phyloP scores from a whole-genome alignment of 495 filamentous ascomycete genomes.

The Cercophora samala region DNA sequence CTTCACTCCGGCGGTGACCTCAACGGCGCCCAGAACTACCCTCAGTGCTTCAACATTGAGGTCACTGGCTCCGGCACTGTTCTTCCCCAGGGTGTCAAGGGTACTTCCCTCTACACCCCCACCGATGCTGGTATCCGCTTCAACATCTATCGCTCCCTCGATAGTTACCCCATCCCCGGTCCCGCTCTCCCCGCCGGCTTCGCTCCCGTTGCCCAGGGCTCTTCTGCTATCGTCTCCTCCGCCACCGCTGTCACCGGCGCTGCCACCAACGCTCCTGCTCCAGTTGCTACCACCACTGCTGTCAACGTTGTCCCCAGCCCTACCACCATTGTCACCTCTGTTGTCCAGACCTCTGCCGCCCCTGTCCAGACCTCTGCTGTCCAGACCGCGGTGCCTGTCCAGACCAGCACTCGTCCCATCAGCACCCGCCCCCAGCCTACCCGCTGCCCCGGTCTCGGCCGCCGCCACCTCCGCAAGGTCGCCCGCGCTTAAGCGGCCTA shows the following conservation, averaged over 20 bases:
- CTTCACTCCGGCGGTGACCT: constrained; percentile 62
- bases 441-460: constrained; percentile 11
- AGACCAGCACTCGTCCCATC: constrained; percentile 4
- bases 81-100: constrained; percentile 55
- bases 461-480: constrained; percentile 13
- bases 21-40: constrained; percentile 76
- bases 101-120: constrained; percentile 59
- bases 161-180: constrained; percentile 47
- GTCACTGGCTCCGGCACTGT: constrained; percentile 64
- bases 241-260: constrained; percentile 22
- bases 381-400: background rate
- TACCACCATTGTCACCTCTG: constrained; percentile 5
- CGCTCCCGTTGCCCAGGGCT: constrained; percentile 14
- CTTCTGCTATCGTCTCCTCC: constrained; percentile 19
- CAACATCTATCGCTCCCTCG: constrained; percentile 57
- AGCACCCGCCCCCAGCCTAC: constrained; percentile 9
- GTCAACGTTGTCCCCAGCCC: constrained; percentile 12
- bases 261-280: constrained; percentile 14
- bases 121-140: constrained; percentile 60
- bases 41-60: constrained; percentile 72
- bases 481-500: constrained; percentile 9
- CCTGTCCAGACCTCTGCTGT: constrained; percentile 2
- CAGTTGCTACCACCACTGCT: constrained; percentile 17
- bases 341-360: constrained; percentile 15
- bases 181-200: constrained; percentile 40